These are phyloP conservation scores for Sphaerobolus stellatus DNA, from an alignment of 1,284 basidiomycete genomes.

Conservation along the genomic window DNA sequence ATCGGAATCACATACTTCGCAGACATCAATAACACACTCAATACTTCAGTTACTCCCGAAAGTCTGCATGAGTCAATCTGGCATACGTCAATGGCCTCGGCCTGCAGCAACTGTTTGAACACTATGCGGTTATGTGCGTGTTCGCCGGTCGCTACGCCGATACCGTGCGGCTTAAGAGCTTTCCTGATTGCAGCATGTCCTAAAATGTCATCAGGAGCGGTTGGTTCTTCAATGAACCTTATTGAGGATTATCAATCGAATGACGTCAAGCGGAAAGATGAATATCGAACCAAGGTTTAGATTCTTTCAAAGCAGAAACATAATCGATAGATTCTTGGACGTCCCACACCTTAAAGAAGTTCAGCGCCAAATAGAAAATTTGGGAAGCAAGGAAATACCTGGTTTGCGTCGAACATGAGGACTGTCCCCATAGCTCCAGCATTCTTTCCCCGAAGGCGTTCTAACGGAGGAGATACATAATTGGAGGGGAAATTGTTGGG, in stretches of 20 bases:
- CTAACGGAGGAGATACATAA: slow-evolving; percentile 57
- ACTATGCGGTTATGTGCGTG: slow-evolving; percentile 95
- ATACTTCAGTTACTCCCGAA: slow-evolving; percentile 89
- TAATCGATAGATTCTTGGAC: slow-evolving; percentile 93
- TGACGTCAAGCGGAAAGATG: background rate
- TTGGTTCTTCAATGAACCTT: slow-evolving; percentile 97
- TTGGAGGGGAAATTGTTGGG: slow-evolving; percentile 66
- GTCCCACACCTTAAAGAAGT: slow-evolving; percentile 71
- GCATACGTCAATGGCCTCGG: slow-evolving; percentile 91
- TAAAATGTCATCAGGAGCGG: slow-evolving; percentile 84
- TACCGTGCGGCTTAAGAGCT: slow-evolving; percentile 77
- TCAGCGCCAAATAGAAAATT: background rate
- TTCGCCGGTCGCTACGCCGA: slow-evolving; percentile 94
- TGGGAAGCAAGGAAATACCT: slow-evolving; percentile 33
- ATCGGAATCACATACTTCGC: slow-evolving; percentile 83
- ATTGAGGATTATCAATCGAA: background rate
- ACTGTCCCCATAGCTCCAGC: slow-evolving; percentile 91
- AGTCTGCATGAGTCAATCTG: slow-evolving; percentile 95
- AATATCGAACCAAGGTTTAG: slow-evolving; percentile 77
- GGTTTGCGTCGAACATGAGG: slow-evolving; percentile 96
- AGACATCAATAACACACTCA: slow-evolving; percentile 89
- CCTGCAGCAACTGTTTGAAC: slow-evolving; percentile 94
- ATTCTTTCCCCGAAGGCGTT: slow-evolving; percentile 79
- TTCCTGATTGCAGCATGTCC: slow-evolving; percentile 82
- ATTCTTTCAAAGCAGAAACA: slow-evolving; percentile 74